Evolutionary conservation across 2,329 filamentous ascomycete genomes (phyloP).

Genomic region (Leptographium lundbergii): DNA sequence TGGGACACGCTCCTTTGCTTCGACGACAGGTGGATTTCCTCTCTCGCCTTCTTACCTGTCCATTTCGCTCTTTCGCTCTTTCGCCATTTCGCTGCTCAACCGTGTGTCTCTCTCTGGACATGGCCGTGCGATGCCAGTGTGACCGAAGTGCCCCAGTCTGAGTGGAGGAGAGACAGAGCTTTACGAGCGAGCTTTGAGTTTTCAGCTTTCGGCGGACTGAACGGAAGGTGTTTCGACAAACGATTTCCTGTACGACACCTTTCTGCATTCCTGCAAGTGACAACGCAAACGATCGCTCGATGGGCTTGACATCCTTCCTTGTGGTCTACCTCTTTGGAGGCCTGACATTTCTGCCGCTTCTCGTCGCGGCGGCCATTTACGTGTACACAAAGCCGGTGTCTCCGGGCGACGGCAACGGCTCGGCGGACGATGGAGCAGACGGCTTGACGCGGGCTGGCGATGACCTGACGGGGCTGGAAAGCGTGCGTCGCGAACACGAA

Average conservation of each 20-base stretch:
- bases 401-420: conserved; percentile 28
- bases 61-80: background rate
- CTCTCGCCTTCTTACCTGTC: background rate
- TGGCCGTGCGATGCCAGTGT: background rate
- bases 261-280: too few relatives aligned
- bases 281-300: too few relatives aligned
- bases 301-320: conserved; percentile 43
- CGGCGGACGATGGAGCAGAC: conserved; percentile 16
- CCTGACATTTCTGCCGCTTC: conserved; percentile 71
- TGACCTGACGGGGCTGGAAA: conserved; percentile 49
- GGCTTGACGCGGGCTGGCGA: conserved; percentile 45
- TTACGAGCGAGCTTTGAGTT: background rate
- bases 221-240: too few relatives aligned
- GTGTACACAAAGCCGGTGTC: conserved; percentile 52
- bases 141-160: background rate
- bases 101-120: background rate
- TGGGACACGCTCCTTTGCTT: too few relatives aligned
- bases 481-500: conserved; percentile 15
- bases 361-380: conserved; percentile 38
- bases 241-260: too few relatives aligned
- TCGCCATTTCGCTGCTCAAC: background rate
- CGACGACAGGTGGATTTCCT: too few relatives aligned
- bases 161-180: background rate
- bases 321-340: conserved; percentile 75
- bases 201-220: too few relatives aligned